Base-by-base conservation (phyloP, 2,329 filamentous ascomycete genomes). In the Trichoderma hamatum region DNA sequence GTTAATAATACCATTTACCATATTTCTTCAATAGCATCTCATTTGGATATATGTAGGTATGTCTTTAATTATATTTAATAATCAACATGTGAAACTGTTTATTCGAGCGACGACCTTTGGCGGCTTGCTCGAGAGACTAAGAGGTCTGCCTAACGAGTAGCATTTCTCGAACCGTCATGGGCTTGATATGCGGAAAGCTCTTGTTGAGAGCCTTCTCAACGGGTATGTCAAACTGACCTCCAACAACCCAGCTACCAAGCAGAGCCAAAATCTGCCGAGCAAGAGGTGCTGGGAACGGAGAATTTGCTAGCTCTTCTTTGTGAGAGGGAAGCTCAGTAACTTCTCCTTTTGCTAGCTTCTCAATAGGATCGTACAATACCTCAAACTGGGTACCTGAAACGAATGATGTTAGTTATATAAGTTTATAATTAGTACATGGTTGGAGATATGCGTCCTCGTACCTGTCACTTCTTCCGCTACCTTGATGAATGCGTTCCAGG, bases 401-500 rank as follows among this genome's bases (percentile, higher is more conserved):
- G n/a, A n/a, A 5, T 9, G 16, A 52, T 28, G 21, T 54, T 6
- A 64, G 32, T 6, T 21, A 28, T 6, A 2, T 1, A 21, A 6
- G 24, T 21, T 4, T 2, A 49, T 3, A 21, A 21, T 2, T 9
- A 3, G 3, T 21, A 21, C 19, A 21, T 11, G 7, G 3, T 10
- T 21, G 43, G n/a, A 11, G 9, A 49, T 21, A 3, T 49, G 43
- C n/a, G 3, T 46, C 11, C 19, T 43, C 59, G 24, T 49, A 67
- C 64, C 64, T 60, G 64, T 60, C 1, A 67, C 10, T 56, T 79
- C 76, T 70, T 84, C 82, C 0, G 79, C 82, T 11, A 81, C 68
- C 14, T 63, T 60, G 16, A 85, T 63, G 5, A 84, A 71, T 72
- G 84, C 76, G 46, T 83, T 83, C 72, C 77, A 82, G 0, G 81